A percentile compares a stretch with the other conserved stretches of the same genome.
These are phyloP conservation scores for Tephrocybe sp. DNA, from an alignment of 768 basidiomycete species.

Conservation along the genomic window DNA sequence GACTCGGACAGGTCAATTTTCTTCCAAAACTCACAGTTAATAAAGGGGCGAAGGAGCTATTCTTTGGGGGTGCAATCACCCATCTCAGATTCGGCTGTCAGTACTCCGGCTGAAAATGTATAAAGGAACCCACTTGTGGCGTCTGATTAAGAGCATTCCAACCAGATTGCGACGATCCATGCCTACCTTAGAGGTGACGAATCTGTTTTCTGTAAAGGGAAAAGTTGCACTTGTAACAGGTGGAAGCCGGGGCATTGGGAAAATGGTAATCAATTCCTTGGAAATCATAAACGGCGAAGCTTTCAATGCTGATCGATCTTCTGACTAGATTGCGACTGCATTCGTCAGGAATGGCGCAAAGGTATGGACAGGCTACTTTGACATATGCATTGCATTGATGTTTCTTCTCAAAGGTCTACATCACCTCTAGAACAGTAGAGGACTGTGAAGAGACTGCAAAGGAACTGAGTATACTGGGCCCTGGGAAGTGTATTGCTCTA, in stretches of 20 bases:
- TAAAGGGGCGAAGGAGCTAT: too few species aligned
- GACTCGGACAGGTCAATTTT: neutral
- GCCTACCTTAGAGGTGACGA: slow-evolving; percentile 31
- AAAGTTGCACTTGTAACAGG: slow-evolving; percentile 64
- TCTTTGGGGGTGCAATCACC: too few species aligned
- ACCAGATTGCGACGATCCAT: slow-evolving; percentile 19
- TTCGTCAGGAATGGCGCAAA: slow-evolving; percentile 59
- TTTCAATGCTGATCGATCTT: neutral
- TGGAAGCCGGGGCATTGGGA: slow-evolving; percentile 64
- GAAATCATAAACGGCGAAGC: neutral
- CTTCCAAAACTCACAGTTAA: too few species aligned
- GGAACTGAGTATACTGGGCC: slow-evolving; percentile 50
- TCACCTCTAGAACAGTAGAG: slow-evolving; percentile 52
- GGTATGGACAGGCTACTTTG: slow-evolving; percentile 26
- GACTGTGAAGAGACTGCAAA: slow-evolving; percentile 50
- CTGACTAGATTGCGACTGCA: slow-evolving; percentile 54
- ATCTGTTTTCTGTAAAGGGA: slow-evolving; percentile 48
- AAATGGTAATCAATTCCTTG: slow-evolving; percentile 42
- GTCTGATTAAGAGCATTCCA: neutral
- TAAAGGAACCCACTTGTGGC: neutral
- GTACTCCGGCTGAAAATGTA: too few species aligned
- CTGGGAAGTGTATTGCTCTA: slow-evolving; percentile 51
- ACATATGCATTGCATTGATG: slow-evolving; percentile 18
- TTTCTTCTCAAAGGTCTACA: slow-evolving; percentile 45
- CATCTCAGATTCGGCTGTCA: too few species aligned